Evolutionary conservation across 1,284 basidiomycete species (phyloP).

Genomic region (Ceratobasidium papillatum): DNA sequence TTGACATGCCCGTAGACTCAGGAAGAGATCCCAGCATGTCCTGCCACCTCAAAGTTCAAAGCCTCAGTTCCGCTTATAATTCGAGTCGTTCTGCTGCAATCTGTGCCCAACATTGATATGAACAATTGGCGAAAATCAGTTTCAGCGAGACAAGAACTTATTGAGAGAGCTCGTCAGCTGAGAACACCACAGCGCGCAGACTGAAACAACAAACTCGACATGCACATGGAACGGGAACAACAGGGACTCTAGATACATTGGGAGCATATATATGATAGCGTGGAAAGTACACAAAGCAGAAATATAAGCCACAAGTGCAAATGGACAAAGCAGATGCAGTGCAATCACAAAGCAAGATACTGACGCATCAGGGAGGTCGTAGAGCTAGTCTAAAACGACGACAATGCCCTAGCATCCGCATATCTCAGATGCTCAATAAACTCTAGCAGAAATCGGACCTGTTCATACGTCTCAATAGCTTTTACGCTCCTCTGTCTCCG

Average conservation of each 20-base stretch:
- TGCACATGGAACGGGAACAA: background rate
- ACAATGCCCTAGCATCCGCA: slow-evolving; percentile 28
- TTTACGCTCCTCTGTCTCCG: slow-evolving; percentile 80
- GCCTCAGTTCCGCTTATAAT: slow-evolving; percentile 1
- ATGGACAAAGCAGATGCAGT: background rate
- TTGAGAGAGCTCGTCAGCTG: slow-evolving; percentile 6
- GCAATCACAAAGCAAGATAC: background rate
- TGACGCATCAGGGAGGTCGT: background rate
- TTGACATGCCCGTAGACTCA: background rate
- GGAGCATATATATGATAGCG: background rate
- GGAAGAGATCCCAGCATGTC: background rate
- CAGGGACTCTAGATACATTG: background rate
- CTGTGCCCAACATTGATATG: slow-evolving; percentile 28
- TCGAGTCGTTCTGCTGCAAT: slow-evolving; percentile 24
- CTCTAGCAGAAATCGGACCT: slow-evolving; percentile 83
- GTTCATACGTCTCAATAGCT: slow-evolving; percentile 91
- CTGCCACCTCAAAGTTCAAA: background rate
- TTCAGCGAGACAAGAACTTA: slow-evolving; percentile 17
- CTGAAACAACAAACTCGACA: background rate
- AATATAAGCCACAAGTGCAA: background rate
- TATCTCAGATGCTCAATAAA: slow-evolving; percentile 74
- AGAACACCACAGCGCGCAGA: background rate
- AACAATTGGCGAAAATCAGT: slow-evolving; percentile 20
- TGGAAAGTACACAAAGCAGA: background rate
- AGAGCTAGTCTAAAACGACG: background rate